Base-by-base conservation (phyloP, 495 filamentous ascomycete genomes). In the Aspergillus ellipticus region DNA sequence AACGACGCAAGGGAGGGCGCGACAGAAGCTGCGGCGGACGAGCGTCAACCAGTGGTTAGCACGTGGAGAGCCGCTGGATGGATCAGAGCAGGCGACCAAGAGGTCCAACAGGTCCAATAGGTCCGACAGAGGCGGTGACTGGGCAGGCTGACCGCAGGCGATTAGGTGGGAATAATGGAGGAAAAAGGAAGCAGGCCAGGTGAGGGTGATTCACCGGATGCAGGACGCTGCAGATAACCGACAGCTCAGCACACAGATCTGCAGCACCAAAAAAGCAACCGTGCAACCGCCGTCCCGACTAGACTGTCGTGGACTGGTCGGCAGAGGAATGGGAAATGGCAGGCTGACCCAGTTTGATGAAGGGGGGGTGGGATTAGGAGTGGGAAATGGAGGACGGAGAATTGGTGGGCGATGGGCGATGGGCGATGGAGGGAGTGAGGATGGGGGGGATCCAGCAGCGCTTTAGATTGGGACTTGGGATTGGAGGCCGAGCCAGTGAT, bases 171-270 rank as follows among this genome's bases (percentile, higher is more conserved):
- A 19, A 11, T n/a, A 46, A 20, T 24, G 33, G 20, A 50, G 39
- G 9, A 49, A 58, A 29, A 45, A 33, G 10, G 33, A 53, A 47
- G 21, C 10, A 53, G 50, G 45, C 13, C 24, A 48, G n/a, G 43
- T 47, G 22, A 41, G 49, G 54, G 42, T 22, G 48, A 58, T 62
- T 22, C 31, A 20, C 13, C n/a, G 46, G 45, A 60, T 54, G 58
- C 58, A 60, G 54, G 37, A 50, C 24, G 43, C 61, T 64, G 57
- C 54, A 60, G 57, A 55, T 49, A 58, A 64, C 57, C 57, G 57
- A 64, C 57, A 60, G 57, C 55, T 60, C 61, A 64, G 57, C 61
- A 64, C 61, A 63, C 59, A 51, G 61, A 60, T 57, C 61, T 57
- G 54, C 61, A 54, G 21, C 42, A 42, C 47, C 53, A 50, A 55